Evolutionary conservation across 345 rosid genomes (phyloP).

Genomic region (Pugionium cornutum): DNA sequence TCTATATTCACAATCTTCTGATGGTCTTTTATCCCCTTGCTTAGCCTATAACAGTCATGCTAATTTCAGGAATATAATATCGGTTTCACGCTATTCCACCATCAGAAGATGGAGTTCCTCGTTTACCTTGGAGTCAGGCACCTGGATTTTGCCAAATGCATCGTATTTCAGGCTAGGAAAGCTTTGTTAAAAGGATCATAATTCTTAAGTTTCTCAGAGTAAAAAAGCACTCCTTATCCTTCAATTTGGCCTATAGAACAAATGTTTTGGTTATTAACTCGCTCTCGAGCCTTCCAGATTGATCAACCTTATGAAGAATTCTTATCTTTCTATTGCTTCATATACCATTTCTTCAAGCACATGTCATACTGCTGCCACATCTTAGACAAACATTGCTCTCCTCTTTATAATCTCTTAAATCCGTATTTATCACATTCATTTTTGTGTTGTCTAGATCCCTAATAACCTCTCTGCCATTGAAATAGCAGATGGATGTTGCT

Average conservation of each 20-base stretch:
- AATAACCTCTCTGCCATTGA: neutral
- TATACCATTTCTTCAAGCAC: slow-evolving; percentile 50
- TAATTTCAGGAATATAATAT: slow-evolving; percentile 87
- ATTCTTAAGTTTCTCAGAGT: neutral
- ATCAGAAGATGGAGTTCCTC: slow-evolving; percentile 72
- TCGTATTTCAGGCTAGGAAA: slow-evolving; percentile 46
- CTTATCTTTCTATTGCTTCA: slow-evolving; percentile 8
- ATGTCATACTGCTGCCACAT: slow-evolving; percentile 79
- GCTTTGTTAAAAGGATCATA: slow-evolving; percentile 2
- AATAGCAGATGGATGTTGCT: slow-evolving; percentile 56
- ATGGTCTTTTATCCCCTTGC: slow-evolving; percentile 22
- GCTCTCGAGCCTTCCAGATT: too few relatives aligned
- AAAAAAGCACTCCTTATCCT: slow-evolving; percentile 22
- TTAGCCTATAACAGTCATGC: slow-evolving; percentile 16
- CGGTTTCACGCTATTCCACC: slow-evolving; percentile 92
- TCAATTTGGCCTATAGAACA: slow-evolving; percentile 29
- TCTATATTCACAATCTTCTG: slow-evolving; percentile 11
- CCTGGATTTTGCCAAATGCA: slow-evolving; percentile 95
- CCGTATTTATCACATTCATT: neutral
- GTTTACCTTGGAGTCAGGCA: slow-evolving; percentile 67
- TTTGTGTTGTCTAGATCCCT: slow-evolving; percentile 13
- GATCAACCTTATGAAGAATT: neutral
- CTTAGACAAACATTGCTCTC: slow-evolving; percentile 62
- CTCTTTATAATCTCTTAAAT: neutral
- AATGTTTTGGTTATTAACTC: too few relatives aligned